Evolutionary conservation across 495 filamentous ascomycete genomes (phyloP).

Genomic region (Hypoxylon rickii): DNA sequence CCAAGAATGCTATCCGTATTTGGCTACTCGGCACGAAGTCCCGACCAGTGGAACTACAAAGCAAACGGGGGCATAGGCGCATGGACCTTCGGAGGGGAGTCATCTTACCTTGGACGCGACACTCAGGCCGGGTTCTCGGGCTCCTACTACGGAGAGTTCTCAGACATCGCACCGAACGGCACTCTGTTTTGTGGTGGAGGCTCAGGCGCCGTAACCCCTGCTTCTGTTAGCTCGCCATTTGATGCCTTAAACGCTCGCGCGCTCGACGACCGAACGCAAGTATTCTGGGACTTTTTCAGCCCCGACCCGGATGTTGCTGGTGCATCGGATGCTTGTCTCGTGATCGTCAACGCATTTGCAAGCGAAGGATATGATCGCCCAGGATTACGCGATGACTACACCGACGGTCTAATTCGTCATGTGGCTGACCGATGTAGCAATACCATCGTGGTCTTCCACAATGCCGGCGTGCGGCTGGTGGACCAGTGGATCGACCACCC

Average conservation of each 20-base stretch:
- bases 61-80: constrained; percentile 41
- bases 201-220: constrained; percentile 55
- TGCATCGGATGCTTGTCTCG: constrained; percentile 60
- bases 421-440: constrained; percentile 55
- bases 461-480: constrained; percentile 52
- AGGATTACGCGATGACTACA: constrained; percentile 44
- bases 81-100: constrained; percentile 32
- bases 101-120: constrained; percentile 40
- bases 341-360: constrained; percentile 58
- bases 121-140: constrained; percentile 24
- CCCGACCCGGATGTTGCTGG: constrained; percentile 33
- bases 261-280: constrained; percentile 49
- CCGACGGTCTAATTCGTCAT: constrained; percentile 51
- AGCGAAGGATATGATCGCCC: constrained; percentile 49
- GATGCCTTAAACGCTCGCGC: constrained; percentile 54
- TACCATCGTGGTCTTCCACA: constrained; percentile 60
- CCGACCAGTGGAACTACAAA: constrained; percentile 40
- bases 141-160: constrained; percentile 36
- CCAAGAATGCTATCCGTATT: constrained; percentile 41
- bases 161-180: constrained; percentile 39
- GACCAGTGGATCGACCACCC: constrained; percentile 55
- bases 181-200: constrained; percentile 55
- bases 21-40: constrained; percentile 40
- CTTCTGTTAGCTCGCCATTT: constrained; percentile 53
- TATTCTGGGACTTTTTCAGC: constrained; percentile 44